Base-by-base conservation (phyloP, 2,329 filamentous ascomycete species). In the Simplicillium aogashimaense region DNA sequence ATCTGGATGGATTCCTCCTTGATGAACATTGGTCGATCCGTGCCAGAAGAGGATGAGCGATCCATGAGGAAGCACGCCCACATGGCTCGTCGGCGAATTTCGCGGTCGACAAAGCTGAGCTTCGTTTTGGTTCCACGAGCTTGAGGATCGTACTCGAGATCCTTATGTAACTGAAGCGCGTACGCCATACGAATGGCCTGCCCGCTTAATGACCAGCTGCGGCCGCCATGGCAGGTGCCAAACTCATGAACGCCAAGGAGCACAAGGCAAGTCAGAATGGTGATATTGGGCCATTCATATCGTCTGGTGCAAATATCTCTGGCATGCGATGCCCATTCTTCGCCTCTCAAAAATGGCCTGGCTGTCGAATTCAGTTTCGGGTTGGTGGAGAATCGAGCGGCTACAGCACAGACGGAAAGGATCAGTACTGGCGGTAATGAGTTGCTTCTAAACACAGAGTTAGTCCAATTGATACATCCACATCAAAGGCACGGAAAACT, bases 1-100 rank as follows among this genome's bases (percentile, higher is more conserved):
- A 95, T 86, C 49, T 87, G 82, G 45, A 97, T 75, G 41, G 86
- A 86, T 48, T 92, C 86, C 58, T 95, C 88, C 48, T 86, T 83
- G 40, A 95, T 83, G 50, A 95, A 95, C 39, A 87, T 86, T 15
- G 92, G 92, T 30, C 90, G 76, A 53, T 95, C 89, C 3, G 87
- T 94, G 2, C 92, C 90, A 1, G 89, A 95, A 0, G 90, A 95
- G 61, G 94, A 95, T 67, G 95, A 95, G 1, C 90, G 80, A 57
- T 98, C 92, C 89, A 97, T 95, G 42, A 95, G 62, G 54, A 95
- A 95, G 56, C 90, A 97, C 11, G 89, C 86, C 92, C 92, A 98
- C 90, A 98, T 97, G 3, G 88, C 92, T 42, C 92, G 77, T 49
- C 92, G 72, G 44, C 92, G 76, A 40, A 97, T 95, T 58, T 98